Evolutionary conservation across 1,284 basidiomycete species (phyloP), one percentile per base, ranked within the genome.

Genomic region (Amylostereum chailletii): DNA sequence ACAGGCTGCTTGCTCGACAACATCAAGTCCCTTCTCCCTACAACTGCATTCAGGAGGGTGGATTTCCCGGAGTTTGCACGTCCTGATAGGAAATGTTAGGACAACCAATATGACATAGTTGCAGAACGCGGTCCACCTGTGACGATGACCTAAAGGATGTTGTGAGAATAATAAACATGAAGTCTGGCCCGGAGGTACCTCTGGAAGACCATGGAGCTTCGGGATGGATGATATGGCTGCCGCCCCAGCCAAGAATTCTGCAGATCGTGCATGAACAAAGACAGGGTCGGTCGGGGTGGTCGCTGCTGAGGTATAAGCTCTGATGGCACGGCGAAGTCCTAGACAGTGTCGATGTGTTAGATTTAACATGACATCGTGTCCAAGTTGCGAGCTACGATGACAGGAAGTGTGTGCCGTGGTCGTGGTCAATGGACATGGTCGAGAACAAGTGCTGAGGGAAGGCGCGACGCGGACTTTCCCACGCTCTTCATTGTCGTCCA

Each of bases 11-110:
- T 81, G 62, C 84, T 86, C 0, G 77, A 81, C 34, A 74, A 70
- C 10, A 85, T 62, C 27, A 89, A 64, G 46, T 71, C 66, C 42
- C 63, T 79, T 41, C 82, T 67, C 1, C 77, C 77, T 4, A 86
- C 58, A 2, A 88, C 73, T 6, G 80, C 76, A 57, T 88, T 89
- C 26, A 88, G 71, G 29, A 89, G 63, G 1, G 81, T 76, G 0
- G 85, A 87, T 61, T 89, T 89, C 29, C 86, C 86, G 19, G 74
- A 79, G 59, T 89, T 89, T 4, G 86, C 70, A 32, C 71, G 65
- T 5, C 71, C 71, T 73, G 42, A 19, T 33, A 29, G 34, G n/a
- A 36, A 3, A 46, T 8, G 44, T n/a, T 30, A 11, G 30, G 8
- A 49, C 45, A 27, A 42, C 38, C 26, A 41, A 29, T 9, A 27